Percentiles rank a stretch among this genome's conserved stretches.
Conservation (phyloP, 345 rosid species). For the Ricinus communis region DNA sequence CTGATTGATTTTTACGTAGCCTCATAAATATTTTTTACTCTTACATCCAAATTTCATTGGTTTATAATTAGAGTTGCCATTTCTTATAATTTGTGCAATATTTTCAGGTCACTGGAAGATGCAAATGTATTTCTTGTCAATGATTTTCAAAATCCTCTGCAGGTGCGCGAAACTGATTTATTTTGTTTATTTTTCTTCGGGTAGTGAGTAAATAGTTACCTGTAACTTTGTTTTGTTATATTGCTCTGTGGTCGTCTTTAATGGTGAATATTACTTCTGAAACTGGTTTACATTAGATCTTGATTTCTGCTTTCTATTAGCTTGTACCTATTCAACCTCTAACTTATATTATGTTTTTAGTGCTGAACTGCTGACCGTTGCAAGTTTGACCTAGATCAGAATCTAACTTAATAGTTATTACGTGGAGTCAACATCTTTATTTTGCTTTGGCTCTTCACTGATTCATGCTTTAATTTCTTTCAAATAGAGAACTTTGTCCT, state of each 20-base stretch:
- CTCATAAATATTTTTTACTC: conserved; percentile 1
- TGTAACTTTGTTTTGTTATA: background rate
- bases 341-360: background rate
- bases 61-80: conserved; percentile 5
- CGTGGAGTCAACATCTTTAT: conserved; percentile 1
- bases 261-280: conserved; percentile 4
- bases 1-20: background rate
- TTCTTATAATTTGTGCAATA: conserved; percentile 18
- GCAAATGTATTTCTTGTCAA: conserved; percentile 85
- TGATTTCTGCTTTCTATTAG: background rate
- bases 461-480: conserved; percentile 27
- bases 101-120: conserved; percentile 87
- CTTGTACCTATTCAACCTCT: background rate
- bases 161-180: conserved; percentile 45
- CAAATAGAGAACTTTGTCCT: conserved; percentile 78
- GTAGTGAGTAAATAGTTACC: no score
- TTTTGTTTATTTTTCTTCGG: background rate
- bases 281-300: conserved; percentile 1
- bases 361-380: background rate
- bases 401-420: background rate
- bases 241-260: background rate
- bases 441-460: background rate
- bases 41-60: conserved; percentile 11
- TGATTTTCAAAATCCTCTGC: conserved; percentile 83
- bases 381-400: background rate